Percentiles rank a stretch among this genome's conserved stretches.
Evolutionary conservation across 2,329 filamentous ascomycete genomes (phyloP).

Genomic region (Diaporthe sp.): DNA sequence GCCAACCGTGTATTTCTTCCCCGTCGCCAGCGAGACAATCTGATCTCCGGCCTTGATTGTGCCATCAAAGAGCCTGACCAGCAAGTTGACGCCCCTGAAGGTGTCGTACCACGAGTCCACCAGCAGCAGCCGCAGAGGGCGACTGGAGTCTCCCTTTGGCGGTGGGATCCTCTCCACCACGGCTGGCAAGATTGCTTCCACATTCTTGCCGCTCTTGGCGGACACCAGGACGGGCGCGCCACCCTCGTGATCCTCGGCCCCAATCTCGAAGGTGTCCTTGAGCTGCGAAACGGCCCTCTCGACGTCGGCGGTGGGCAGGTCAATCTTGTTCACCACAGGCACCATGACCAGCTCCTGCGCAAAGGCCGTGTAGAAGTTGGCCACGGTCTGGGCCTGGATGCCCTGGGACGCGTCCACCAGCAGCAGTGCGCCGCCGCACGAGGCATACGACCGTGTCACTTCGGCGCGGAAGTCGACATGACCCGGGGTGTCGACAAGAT

Average conservation of each 20-base stretch:
- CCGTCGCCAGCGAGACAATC: constrained; percentile 89
- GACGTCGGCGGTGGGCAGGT: constrained; percentile 91
- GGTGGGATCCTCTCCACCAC: constrained; percentile 88
- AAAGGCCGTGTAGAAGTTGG: constrained; percentile 98
- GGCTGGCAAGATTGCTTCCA: constrained; percentile 83
- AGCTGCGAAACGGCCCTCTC: constrained; percentile 89
- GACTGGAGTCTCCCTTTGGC: constrained; percentile 78
- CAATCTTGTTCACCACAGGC: constrained; percentile 97
- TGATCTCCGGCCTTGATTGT: constrained; percentile 85
- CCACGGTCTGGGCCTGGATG: constrained; percentile 96
- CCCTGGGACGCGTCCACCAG: constrained; percentile 97
- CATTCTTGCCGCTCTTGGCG: constrained; percentile 93
- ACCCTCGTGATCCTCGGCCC: constrained; percentile 70
- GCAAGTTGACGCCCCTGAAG: constrained; percentile 91
- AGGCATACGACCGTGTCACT: constrained; percentile 94
- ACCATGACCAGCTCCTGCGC: constrained; percentile 88
- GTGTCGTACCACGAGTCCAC: constrained; percentile 99
- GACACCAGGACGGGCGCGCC: constrained; percentile 75
- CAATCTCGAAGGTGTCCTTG: constrained; percentile 86
- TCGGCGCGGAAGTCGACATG: constrained; percentile 98
- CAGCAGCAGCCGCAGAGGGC: constrained; percentile 85
- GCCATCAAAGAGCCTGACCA: constrained; percentile 93
- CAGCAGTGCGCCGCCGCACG: constrained; percentile 91
- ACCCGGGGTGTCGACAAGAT: constrained; percentile 95
- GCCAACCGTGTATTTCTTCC: constrained; percentile 90